Evolutionary conservation across 75 land plant genomes (phyloP), one percentile per base, ranked within the genome.

Genomic region (Cupressus sempervirens): DNA sequence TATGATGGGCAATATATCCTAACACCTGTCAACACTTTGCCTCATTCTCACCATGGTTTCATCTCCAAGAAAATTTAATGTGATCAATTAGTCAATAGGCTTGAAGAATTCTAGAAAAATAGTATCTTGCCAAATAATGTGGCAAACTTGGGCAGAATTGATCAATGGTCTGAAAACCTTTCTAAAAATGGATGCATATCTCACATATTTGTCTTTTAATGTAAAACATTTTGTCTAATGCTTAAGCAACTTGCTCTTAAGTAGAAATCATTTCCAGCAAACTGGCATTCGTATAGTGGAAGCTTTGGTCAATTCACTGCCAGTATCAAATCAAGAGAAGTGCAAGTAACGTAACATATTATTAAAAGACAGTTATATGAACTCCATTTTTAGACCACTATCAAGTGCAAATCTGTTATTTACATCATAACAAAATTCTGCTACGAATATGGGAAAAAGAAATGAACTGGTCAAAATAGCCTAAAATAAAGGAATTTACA

Each of bases 401-500:
- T 45, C 32, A 43, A 45, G 83, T 53, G 38, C 35, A 82, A 35
- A 38, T 18, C 16, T 52, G 53, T 52, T 14, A 82, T 26, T 52
- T 46, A 82, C 12, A 82, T 34, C 34, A 82, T 50, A 52, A 50
- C 35, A 65, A 82, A 82, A 35, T 50, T 38, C 36, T 54, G 36
- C 83, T 40, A 32, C 23, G 54, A 81, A 10, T 40, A 23, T 32
- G 83, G 83, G 83, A 53, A 82, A 82, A 82, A 26, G 83, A 82
- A 82, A 82, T 82, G 40, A 82, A 53, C 62, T 53, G 83, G 83
- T 54, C 34, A 41, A 76, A 75, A 76, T 84, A 46, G 83, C 46
- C 85, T 80, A 26, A 46, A 45, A 86, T 46, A 62, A 43, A 52
- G 45, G 35, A 82, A 36, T 83, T 43, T 40, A 83, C 29, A 23